Evolutionary conservation across 176 grass and related monocot genomes (phyloP).

Genomic region (Panicum miliaceum): DNA sequence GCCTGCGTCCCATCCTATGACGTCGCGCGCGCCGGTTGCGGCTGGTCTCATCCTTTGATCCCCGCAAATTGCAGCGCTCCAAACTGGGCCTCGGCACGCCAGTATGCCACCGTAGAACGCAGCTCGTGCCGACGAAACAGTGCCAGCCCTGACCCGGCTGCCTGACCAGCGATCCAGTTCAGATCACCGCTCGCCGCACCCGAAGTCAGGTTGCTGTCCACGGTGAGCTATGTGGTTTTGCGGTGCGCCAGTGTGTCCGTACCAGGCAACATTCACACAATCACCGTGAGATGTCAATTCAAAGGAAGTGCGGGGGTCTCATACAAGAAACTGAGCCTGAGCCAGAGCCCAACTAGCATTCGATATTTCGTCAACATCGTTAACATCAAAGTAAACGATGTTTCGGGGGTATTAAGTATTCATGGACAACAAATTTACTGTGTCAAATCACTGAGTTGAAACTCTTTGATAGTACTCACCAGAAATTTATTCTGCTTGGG

Average conservation of each 20-base stretch:
- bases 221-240: not conserved
- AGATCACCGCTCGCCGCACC: not conserved
- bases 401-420: conserved; percentile 19
- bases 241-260: not conserved
- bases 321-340: not conserved
- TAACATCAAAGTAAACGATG: not conserved
- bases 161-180: not conserved
- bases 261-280: not conserved
- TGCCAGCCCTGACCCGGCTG: not conserved
- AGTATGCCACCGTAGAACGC: not conserved
- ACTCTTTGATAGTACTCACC: conserved; percentile 2
- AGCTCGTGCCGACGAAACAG: not conserved
- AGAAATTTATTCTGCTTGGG: conserved; percentile 55
- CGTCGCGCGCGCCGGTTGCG: not conserved
- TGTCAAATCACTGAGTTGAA: conserved; percentile 26
- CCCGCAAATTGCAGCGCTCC: no score
- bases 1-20: not conserved
- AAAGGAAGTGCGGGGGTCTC: not conserved
- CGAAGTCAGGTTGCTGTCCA: not conserved
- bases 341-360: not conserved
- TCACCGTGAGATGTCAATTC: not conserved
- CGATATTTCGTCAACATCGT: conserved; percentile 35
- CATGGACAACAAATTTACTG: conserved; percentile 8
- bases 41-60: no score
- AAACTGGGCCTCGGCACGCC: no score